phyloP scores from a whole-genome alignment of 2,329 filamentous ascomycete genomes.

The Dactylellina leptospora region DNA sequence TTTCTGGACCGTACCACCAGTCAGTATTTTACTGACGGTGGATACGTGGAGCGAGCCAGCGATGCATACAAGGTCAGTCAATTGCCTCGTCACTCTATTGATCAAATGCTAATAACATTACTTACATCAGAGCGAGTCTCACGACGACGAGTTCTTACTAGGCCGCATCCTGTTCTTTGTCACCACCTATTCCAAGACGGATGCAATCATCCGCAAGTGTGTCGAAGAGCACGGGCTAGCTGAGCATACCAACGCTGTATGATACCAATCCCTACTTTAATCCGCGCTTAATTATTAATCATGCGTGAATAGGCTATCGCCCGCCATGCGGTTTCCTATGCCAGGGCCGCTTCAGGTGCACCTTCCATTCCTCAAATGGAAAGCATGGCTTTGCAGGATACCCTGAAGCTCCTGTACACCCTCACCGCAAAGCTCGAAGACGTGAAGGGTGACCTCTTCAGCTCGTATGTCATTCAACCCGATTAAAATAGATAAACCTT shows the following conservation, averaged over 20 bases:
- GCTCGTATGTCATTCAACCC: conserved; percentile 14
- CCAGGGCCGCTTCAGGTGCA: conserved; percentile 52
- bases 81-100: neutral
- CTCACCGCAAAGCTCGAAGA: conserved; percentile 64
- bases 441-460: conserved; percentile 19
- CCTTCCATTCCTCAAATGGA: conserved; percentile 67
- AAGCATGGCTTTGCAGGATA: conserved; percentile 82
- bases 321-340: conserved; percentile 72
- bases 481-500: neutral
- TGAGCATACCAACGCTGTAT: conserved; percentile 69
- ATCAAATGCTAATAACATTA: neutral
- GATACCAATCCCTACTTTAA: conserved; percentile 17
- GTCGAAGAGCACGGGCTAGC: conserved; percentile 73
- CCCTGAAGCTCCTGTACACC: conserved; percentile 88
- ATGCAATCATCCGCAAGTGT: conserved; percentile 68
- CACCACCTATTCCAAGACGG: conserved; percentile 77
- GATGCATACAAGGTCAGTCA: conserved; percentile 69
- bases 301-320: conserved; percentile 62
- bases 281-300: neutral
- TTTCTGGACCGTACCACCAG: conserved; percentile 74
- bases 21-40: conserved; percentile 76
- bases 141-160: conserved; percentile 85
- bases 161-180: conserved; percentile 81
- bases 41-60: conserved; percentile 73
- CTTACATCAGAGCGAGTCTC: conserved; percentile 68